These are phyloP conservation scores for Talaromyces verruculosus DNA, from an alignment of 2,329 filamentous ascomycete genomes.

Conservation along the genomic window DNA sequence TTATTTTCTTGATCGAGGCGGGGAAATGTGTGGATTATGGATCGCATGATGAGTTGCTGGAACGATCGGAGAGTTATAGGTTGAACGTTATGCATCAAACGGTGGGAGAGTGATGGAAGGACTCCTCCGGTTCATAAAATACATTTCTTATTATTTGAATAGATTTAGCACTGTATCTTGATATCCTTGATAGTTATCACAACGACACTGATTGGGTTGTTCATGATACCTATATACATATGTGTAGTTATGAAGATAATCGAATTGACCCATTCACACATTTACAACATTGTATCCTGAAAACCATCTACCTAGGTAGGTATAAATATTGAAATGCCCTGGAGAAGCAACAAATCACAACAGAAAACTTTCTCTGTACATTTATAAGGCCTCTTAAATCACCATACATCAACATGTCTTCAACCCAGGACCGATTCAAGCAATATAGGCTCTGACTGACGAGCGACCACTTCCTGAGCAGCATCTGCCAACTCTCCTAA, in stretches of 20 bases:
- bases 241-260: no score
- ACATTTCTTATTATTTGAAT: not conserved
- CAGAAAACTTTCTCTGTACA: not conserved
- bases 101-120: conserved; percentile 32
- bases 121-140: not conserved
- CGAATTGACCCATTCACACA: no score
- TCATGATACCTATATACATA: no score
- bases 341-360: not conserved
- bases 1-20: conserved; percentile 66
- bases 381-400: not conserved
- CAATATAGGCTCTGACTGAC: not conserved
- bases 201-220: no score
- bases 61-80: conserved; percentile 52
- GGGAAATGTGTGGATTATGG: conserved; percentile 52
- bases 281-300: no score
- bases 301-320: no score
- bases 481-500: conserved; percentile 49
- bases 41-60: conserved; percentile 50
- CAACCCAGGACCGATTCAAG: not conserved
- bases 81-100: conserved; percentile 53
- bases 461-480: not conserved
- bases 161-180: not conserved
- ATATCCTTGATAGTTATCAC: no score
- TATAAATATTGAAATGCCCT: no score
- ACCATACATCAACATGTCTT: not conserved